Percentiles rank a stretch among this genome's conserved stretches.
phyloP scores from a whole-genome alignment of 495 filamentous ascomycete species.

The Xanthoparmelia taractica region DNA sequence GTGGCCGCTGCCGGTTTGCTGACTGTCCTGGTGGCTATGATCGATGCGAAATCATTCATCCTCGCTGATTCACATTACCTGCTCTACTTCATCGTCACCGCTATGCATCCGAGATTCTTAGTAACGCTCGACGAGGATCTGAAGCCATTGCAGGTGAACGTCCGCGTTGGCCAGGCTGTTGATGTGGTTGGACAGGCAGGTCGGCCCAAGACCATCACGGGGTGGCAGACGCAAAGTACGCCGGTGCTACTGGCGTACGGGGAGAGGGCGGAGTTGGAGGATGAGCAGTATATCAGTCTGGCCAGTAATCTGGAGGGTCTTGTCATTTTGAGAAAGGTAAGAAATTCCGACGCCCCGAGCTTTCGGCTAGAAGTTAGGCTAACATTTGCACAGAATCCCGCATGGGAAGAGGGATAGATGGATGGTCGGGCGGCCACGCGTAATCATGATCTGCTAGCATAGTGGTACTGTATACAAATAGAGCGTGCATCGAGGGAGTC shows the following conservation, averaged over 20 bases:
- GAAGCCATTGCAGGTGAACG: conserved; percentile 89
- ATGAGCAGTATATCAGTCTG: conserved; percentile 90
- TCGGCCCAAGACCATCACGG: conserved; percentile 95
- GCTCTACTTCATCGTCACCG: conserved; percentile 94
- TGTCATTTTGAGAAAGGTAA: conserved; percentile 93
- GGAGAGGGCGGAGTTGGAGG: conserved; percentile 92
- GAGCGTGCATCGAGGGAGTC: conserved; percentile 6
- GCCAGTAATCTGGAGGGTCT: conserved; percentile 88
- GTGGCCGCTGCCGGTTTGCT: conserved; percentile 87
- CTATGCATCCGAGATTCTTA: conserved; percentile 93
- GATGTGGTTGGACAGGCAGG: conserved; percentile 97
- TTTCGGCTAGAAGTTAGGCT: conserved; percentile 19
- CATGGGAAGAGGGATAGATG: conserved; percentile 38
- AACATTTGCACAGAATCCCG: conserved; percentile 42
- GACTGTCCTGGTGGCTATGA: conserved; percentile 80
- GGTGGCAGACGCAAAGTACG: conserved; percentile 98
- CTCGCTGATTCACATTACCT: conserved; percentile 85
- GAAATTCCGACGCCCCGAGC: conserved; percentile 12
- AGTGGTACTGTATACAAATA: conserved; percentile 8
- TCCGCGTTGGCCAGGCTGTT: conserved; percentile 94
- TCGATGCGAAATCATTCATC: conserved; percentile 93
- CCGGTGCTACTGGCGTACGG: conserved; percentile 88
- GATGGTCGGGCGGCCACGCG: not conserved
- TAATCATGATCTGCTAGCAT: conserved; percentile 4
- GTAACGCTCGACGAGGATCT: conserved; percentile 92